Conservation (phyloP, 2,329 filamentous ascomycete species). For the Diatrype stigma region DNA sequence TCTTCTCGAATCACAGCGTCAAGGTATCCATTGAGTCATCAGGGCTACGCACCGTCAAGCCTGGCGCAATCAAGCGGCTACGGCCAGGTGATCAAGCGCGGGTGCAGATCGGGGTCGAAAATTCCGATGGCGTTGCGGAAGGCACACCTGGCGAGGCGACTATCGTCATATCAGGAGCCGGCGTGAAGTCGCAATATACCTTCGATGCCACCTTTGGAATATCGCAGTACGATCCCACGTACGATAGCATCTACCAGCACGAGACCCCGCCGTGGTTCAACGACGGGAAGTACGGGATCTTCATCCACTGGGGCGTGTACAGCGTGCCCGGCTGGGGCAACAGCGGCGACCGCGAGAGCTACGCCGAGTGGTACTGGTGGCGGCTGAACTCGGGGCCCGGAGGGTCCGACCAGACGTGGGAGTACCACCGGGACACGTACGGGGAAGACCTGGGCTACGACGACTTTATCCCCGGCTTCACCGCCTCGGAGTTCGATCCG, state of each 20-base stretch:
- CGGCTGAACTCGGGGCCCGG: slow-evolving; percentile 14
- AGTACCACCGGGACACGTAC: slow-evolving; percentile 43
- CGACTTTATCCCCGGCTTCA: slow-evolving; percentile 49
- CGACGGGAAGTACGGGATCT: slow-evolving; percentile 51
- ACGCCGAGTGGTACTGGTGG: slow-evolving; percentile 40
- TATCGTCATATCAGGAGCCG: background rate
- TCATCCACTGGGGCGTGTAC: slow-evolving; percentile 54
- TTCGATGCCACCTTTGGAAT: background rate
- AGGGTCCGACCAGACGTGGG: slow-evolving; percentile 22
- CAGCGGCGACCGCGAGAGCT: slow-evolving; percentile 29
- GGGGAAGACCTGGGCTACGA: slow-evolving; percentile 47
- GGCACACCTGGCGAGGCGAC: background rate
- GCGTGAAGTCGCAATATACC: background rate
- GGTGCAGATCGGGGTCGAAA: background rate
- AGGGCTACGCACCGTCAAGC: background rate
- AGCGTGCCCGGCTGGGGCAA: slow-evolving; percentile 49
- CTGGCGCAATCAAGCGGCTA: background rate
- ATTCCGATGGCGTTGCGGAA: background rate
- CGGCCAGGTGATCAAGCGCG: background rate
- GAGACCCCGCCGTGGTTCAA: slow-evolving; percentile 47
- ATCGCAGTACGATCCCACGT: background rate
- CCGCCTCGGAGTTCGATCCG: slow-evolving; percentile 40
- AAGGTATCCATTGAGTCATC: background rate
- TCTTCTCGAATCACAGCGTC: background rate
- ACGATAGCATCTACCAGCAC: slow-evolving; percentile 16